These are phyloP conservation scores for Onygenales sp. DNA, from an alignment of 2,329 filamentous ascomycete genomes.

Conservation along the genomic window DNA sequence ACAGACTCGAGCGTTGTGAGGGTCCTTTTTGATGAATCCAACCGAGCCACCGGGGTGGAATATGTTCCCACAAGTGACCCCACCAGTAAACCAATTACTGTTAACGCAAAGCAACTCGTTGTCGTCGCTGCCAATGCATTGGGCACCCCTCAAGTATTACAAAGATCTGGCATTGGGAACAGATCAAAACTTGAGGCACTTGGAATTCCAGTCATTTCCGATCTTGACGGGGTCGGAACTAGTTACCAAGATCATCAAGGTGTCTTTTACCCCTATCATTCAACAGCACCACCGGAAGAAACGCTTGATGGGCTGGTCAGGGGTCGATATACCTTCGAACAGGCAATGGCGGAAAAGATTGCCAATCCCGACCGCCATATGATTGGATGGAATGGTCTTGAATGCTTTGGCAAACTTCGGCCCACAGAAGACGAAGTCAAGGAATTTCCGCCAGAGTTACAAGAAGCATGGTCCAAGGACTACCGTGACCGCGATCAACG, in stretches of 20 bases:
- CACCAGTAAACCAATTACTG: conserved; percentile 19
- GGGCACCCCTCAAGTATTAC: conserved; percentile 45
- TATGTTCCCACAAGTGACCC: conserved; percentile 43
- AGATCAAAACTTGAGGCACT: conserved; percentile 39
- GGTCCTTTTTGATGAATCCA: conserved; percentile 45
- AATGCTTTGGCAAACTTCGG: conserved; percentile 48
- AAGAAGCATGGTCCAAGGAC: conserved; percentile 1
- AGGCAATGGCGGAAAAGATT: conserved; percentile 35
- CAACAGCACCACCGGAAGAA: conserved; percentile 35
- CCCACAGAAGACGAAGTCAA: conserved; percentile 41
- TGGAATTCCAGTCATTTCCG: conserved; percentile 37
- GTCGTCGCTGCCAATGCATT: conserved; percentile 33
- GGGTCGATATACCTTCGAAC: conserved; percentile 37
- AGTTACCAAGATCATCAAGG: conserved; percentile 51
- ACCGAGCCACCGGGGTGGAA: conserved; percentile 50
- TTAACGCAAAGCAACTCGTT: conserved; percentile 48
- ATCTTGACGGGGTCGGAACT: conserved; percentile 44
- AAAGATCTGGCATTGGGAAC: conserved; percentile 54
- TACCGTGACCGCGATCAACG: conserved; percentile 1
- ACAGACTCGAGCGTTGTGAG: conserved; percentile 47
- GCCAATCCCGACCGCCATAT: conserved; percentile 30
- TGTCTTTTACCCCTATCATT: conserved; percentile 44
- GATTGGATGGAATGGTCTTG: conserved; percentile 50
- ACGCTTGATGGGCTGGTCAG: conserved; percentile 47
- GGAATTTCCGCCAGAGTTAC: not conserved